A percentile compares a stretch with the other conserved stretches of the same genome.
Conservation (phyloP, 2,329 filamentous ascomycete species). For the Phyllachora maydis region DNA sequence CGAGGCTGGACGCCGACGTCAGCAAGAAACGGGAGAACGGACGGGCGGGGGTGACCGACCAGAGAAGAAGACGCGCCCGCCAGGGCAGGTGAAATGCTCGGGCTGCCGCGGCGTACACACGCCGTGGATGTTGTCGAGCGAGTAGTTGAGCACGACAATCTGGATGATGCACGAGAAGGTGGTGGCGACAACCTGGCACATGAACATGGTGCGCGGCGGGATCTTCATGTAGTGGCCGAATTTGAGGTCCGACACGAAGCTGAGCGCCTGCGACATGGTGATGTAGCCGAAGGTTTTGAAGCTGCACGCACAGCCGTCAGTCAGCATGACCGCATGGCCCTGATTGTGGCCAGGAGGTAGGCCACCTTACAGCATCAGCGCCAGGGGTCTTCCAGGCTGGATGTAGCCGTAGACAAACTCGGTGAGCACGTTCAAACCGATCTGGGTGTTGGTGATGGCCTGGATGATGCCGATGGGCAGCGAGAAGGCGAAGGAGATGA, state of each 20-base stretch:
- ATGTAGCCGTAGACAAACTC: constrained; percentile 61
- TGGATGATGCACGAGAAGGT: constrained; percentile 47
- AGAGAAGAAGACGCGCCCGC: constrained; percentile 42
- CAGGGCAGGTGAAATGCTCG: constrained; percentile 41
- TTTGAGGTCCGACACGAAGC: constrained; percentile 45
- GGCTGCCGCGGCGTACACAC: constrained; percentile 38
- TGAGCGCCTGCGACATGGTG: constrained; percentile 43
- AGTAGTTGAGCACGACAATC: constrained; percentile 40
- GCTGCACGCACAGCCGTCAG: too few relatives aligned
- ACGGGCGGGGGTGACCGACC: too few relatives aligned
- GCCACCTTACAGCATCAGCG: constrained; percentile 43
- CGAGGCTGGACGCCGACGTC: constrained; percentile 24
- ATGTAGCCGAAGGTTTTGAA: constrained; percentile 45
- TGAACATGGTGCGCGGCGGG: constrained; percentile 45
- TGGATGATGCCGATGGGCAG: constrained; percentile 51
- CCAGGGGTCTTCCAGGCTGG: constrained; percentile 49
- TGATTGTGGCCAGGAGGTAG: too few relatives aligned
- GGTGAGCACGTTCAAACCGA: constrained; percentile 54
- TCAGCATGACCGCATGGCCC: too few relatives aligned
- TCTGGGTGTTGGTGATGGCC: constrained; percentile 48
- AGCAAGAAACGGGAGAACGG: too few relatives aligned
- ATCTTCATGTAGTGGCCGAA: constrained; percentile 58
- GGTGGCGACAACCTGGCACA: constrained; percentile 42
- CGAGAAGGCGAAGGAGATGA: constrained; percentile 41
- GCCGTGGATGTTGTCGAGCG: constrained; percentile 36